Conservation (phyloP, 768 basidiomycete species). For the Hygrophoropsis aurantiaca region DNA sequence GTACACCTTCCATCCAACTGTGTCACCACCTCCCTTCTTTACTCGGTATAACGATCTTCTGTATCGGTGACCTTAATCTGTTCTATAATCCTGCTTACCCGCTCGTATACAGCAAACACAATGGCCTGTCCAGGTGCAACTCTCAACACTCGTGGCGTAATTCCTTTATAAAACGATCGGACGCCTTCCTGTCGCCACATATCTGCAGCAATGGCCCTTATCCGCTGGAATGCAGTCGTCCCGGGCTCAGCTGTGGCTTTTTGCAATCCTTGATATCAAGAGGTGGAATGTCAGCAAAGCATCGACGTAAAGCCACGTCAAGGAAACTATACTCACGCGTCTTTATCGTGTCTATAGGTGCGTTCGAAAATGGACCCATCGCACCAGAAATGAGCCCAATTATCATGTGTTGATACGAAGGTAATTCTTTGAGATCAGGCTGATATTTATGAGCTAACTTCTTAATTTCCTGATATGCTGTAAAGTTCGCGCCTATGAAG, state of each 20-base stretch:
- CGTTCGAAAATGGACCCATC: conserved; percentile 98
- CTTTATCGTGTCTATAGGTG: conserved; percentile 93
- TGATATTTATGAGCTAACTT: conserved; percentile 75
- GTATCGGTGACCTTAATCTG: conserved; percentile 51
- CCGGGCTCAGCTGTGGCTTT: conserved; percentile 75
- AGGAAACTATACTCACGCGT: conserved; percentile 61
- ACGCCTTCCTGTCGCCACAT: conserved; percentile 94
- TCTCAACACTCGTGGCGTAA: conserved; percentile 92
- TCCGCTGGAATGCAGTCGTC: conserved; percentile 75
- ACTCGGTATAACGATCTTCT: conserved; percentile 75
- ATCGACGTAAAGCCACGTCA: background rate
- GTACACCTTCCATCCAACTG: too few relatives aligned
- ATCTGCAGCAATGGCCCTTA: conserved; percentile 77
- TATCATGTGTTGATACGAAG: conserved; percentile 93
- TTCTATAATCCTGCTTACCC: conserved; percentile 77
- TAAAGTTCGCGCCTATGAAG: conserved; percentile 90
- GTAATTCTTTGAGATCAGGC: conserved; percentile 76
- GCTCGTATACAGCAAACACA: conserved; percentile 96
- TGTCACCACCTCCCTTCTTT: conserved; percentile 5
- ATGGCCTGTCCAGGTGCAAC: conserved; percentile 98
- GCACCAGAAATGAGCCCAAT: conserved; percentile 96
- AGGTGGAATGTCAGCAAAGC: conserved; percentile 5
- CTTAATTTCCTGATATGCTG: conserved; percentile 96
- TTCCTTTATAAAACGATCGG: conserved; percentile 95
- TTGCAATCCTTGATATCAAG: conserved; percentile 62